Conservation (phyloP, 257 asterid genomes). For the Rubia yunnanensis region DNA sequence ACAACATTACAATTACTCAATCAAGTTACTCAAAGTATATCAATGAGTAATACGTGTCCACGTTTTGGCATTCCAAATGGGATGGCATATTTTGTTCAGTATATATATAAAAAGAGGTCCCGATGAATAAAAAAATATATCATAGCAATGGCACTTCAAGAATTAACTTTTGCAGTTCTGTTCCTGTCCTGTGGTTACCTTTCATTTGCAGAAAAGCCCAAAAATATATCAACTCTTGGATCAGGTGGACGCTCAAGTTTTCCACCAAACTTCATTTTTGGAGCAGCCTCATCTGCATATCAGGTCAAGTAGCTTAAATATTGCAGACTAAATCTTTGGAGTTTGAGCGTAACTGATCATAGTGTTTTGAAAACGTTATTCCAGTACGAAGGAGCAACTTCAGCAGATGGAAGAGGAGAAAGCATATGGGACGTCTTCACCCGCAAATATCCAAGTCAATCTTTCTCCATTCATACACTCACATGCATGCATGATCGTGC, state of each 20-base stretch:
- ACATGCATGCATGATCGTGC: too few species aligned
- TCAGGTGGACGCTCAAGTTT: background rate
- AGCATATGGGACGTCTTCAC: slow-evolving; percentile 20
- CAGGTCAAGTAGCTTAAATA: background rate
- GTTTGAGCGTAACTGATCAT: background rate
- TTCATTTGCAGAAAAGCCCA: background rate
- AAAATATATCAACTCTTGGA: background rate
- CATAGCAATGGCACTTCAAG: background rate
- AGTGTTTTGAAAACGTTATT: background rate
- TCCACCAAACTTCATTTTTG: slow-evolving; percentile 13
- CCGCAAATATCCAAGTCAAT: slow-evolving; percentile 7
- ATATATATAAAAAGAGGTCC: background rate
- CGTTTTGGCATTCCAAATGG: background rate
- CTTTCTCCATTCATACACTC: background rate
- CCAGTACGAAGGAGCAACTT: slow-evolving; percentile 18
- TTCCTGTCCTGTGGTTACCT: background rate
- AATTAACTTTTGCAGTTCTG: background rate
- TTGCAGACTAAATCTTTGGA: too few species aligned
- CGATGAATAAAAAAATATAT: too few species aligned
- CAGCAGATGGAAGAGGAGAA: slow-evolving; percentile 14
- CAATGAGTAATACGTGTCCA: too few species aligned
- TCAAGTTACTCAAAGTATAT: too few species aligned
- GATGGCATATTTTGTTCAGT: background rate
- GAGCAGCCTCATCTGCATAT: slow-evolving; percentile 18
- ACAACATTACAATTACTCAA: too few species aligned